These are phyloP conservation scores for Boletus reticuloceps DNA, from an alignment of 768 basidiomycete genomes.

Conservation along the genomic window DNA sequence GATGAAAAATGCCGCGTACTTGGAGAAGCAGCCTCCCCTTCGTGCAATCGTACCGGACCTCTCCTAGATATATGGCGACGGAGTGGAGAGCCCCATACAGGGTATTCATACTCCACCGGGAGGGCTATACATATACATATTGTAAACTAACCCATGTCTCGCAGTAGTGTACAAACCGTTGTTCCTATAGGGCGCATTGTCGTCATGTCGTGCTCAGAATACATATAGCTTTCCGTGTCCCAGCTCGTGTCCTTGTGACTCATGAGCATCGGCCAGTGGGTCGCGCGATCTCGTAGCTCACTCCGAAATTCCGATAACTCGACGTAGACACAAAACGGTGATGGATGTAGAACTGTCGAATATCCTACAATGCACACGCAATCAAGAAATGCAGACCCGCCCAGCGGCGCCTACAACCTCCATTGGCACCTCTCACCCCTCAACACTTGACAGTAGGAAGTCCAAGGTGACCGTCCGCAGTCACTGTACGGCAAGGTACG, in stretches of 20 bases:
- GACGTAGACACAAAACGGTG: neutral
- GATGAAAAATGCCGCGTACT: slow-evolving; percentile 10
- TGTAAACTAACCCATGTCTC: neutral
- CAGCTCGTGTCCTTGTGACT: too few relatives aligned
- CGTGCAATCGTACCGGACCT: slow-evolving; percentile 5
- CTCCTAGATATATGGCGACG: neutral
- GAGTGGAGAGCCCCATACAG: neutral
- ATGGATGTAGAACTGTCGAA: neutral
- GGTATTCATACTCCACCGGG: neutral
- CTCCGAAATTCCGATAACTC: too few relatives aligned
- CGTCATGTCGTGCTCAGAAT: too few relatives aligned
- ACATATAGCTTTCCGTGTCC: too few relatives aligned
- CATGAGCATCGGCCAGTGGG: too few relatives aligned
- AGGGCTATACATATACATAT: neutral
- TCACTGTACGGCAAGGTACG: neutral
- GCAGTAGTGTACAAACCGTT: too few relatives aligned
- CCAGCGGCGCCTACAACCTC: neutral
- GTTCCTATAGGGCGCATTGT: too few relatives aligned
- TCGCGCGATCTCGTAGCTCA: too few relatives aligned
- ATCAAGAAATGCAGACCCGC: neutral
- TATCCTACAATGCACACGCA: neutral
- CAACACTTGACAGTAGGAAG: neutral
- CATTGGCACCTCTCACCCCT: neutral
- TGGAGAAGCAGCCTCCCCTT: slow-evolving; percentile 19
- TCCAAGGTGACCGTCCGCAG: neutral